Base-by-base conservation (phyloP, 768 basidiomycete species). In the Podaxis sp. region DNA sequence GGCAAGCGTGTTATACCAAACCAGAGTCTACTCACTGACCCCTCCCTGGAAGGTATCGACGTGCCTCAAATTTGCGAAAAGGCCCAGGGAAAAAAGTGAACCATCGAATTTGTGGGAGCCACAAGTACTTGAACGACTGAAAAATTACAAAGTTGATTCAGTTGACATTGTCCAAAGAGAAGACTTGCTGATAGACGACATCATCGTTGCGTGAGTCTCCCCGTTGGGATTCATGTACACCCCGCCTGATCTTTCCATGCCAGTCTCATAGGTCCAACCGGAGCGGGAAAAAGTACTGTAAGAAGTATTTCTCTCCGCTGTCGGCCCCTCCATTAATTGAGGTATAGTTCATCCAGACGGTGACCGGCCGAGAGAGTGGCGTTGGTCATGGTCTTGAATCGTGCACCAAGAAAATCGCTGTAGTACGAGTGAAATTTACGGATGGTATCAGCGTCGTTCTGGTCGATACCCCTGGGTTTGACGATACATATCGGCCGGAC, bases 391-490 rank as follows among this genome's bases (percentile, higher is more conserved):
- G 50, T n/a, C 52, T 58, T 17, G 33, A 40, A 25, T 63, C 63
- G n/a, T 57, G 22, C 37, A 63, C 63, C 11, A 36, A 25, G 2
- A 2, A 8, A 5, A 15, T 58, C 19, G 6, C 29, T 6, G 40
- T 56, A 5, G n/a, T 52, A 22, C 50, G 56, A n/a, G 24, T 63
- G 22, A 17, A 8, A 7, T 33, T n/a, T n/a, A 27, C 27, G 27
- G 56, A 58, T 33, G 36, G 49, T 22, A 41, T 29, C 24, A n/a
- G 43, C 15, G 3, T 63, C 9, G 50, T 41, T 4, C 43, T 66
- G 22, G 56, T 66, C 27, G 65, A 66, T 25, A 64, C 65, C 4
- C 63, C 65, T 24, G 65, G 59, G 6, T 66, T 64, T 37, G 63
- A 61, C 46, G 65, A 66, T 27, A 36, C 37, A 8, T 19, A 55